Evolutionary conservation across 495 filamentous ascomycete species (phyloP), one percentile per base, ranked within the genome.

Genomic region (Trichoderma orchidacearum): DNA sequence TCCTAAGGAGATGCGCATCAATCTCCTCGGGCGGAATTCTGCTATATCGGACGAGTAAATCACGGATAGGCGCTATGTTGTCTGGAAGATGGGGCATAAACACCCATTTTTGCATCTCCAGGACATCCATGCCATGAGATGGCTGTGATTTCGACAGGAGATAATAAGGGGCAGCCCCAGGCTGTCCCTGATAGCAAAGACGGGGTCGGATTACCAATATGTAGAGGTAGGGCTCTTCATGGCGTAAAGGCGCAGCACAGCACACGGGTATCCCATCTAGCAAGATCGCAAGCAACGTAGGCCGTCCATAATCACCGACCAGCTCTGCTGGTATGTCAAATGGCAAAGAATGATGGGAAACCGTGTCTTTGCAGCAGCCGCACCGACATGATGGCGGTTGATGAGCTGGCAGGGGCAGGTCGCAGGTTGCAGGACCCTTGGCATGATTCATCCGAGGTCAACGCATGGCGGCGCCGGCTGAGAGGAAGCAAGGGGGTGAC

Each of bases 21-120:
- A 79, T 64, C 17, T 75, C 64, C 5, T 63, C 67, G 0, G 68
- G 18, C 15, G 72, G 71, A 15, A 80, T 74, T 13, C 70, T 62
- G 54, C 73, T 76, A 56, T 80, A 78, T 27, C 71, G 67, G 54
- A 71, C 70, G 15, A 82, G 60, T 1, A 80, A 60, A 11, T 56
- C 53, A 30, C 64, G 57, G 11, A 66, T 59, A n/a, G 66, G 61
- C 30, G 60, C 60, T 18, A 65, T 63, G 50, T 70, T 64, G 1
- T 58, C 41, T 3, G 68, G 68, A 5, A 68, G 56, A n/a, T 61
- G 59, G 29, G 63, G 60, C 23, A 61, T 45, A 23, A 27, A 54
- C 29, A 15, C 31, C 53, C 51, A 54, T 35, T 38, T 36, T 27
- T 55, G 53, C 6, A 36, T 15, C 30, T 55, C 30, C 5, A 55